These are phyloP conservation scores for Ceratocystis papillata DNA, from an alignment of 2,329 filamentous ascomycete species.

Conservation along the genomic window DNA sequence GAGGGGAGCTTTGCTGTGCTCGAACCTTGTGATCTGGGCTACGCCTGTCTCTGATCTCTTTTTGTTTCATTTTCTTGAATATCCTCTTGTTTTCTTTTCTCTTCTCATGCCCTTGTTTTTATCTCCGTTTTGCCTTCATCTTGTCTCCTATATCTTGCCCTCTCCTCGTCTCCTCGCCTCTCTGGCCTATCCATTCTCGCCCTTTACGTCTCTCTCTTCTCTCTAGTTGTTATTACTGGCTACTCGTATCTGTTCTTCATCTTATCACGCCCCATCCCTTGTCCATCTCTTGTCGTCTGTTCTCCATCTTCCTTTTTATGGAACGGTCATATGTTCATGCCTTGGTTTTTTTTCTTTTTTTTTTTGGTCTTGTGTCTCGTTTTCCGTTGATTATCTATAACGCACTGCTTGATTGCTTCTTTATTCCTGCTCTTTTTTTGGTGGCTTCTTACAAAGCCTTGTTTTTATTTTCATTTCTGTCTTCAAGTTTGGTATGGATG, in stretches of 20 bases:
- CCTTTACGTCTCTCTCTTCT: too few relatives aligned
- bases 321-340: not conserved
- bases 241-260: too few relatives aligned
- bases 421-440: not conserved
- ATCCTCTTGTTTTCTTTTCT: not conserved
- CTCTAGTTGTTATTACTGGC: too few relatives aligned
- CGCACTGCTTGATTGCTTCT: not conserved
- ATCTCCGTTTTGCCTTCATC: too few relatives aligned
- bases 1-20: not conserved
- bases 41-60: too few relatives aligned
- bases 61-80: too few relatives aligned
- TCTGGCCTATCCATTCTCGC: too few relatives aligned
- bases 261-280: not conserved
- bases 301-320: not conserved
- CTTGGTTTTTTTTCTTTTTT: not conserved
- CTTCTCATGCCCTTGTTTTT: not conserved
- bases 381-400: slow-evolving; percentile 13
- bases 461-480: slow-evolving; percentile 8
- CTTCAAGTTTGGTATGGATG: slow-evolving; percentile 1
- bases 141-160: too few relatives aligned
- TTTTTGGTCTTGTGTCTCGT: slow-evolving; percentile 11
- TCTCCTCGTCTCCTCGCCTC: too few relatives aligned
- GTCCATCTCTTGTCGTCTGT: not conserved
- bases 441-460: slow-evolving; percentile 5
- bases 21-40: too few relatives aligned